phyloP scores from a whole-genome alignment of 352 stramenopile genomes.

The Globisporangium cystogenes region DNA sequence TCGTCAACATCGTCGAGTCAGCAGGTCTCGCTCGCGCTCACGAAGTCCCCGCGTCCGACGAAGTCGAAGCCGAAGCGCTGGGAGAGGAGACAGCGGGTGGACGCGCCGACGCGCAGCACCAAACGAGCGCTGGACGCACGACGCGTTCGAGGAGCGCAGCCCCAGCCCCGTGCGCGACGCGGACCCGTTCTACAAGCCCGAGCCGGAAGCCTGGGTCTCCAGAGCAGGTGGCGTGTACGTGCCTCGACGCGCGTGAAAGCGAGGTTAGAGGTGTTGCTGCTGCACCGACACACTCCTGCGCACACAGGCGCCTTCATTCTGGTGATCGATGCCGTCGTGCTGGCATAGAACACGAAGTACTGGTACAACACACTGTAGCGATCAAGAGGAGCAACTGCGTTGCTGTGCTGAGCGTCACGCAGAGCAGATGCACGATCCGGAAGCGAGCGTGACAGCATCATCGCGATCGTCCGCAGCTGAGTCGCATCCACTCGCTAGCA shows the following conservation, averaged over 20 bases:
- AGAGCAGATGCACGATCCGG: no score
- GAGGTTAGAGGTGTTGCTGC: neutral
- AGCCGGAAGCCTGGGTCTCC: constrained; percentile 70
- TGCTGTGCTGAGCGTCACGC: no score
- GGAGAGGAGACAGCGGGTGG: neutral
- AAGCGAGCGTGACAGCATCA: no score
- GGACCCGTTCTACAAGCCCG: constrained; percentile 61
- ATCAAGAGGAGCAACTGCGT: no score
- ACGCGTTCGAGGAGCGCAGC: constrained; percentile 66
- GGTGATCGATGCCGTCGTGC: no score
- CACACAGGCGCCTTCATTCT: no score
- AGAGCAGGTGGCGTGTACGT: constrained; percentile 77
- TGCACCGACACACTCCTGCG: no score
- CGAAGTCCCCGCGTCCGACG: constrained; percentile 9
- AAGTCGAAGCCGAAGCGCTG: constrained; percentile 9
- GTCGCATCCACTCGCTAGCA: no score
- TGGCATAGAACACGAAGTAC: no score
- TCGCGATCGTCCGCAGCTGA: no score
- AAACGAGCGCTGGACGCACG: constrained; percentile 57
- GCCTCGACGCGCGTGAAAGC: constrained; percentile 24
- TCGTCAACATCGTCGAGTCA: neutral
- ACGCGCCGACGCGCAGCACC: constrained; percentile 22
- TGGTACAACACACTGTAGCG: no score
- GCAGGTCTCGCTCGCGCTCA: constrained; percentile 4
- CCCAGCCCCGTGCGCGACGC: constrained; percentile 56